Evolutionary conservation across 805 yeast species (phyloP).

Genomic region (Pichia pseudocactophila): DNA sequence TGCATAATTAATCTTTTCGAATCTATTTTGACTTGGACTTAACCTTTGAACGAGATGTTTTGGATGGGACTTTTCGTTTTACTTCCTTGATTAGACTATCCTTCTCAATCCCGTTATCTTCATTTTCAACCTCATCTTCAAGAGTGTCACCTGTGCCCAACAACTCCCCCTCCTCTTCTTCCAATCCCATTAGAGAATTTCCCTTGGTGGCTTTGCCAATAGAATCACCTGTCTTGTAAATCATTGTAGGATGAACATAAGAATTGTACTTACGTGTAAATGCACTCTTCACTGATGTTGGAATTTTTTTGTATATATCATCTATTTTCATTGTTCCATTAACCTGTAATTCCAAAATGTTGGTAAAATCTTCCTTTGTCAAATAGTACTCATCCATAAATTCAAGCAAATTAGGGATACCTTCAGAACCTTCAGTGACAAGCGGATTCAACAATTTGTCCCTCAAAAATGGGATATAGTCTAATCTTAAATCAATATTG

Average conservation of each 20-base stretch:
- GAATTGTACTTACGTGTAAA: slow-evolving; percentile 82
- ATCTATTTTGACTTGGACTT: not conserved
- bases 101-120: slow-evolving; percentile 37
- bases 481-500: slow-evolving; percentile 63
- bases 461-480: slow-evolving; percentile 60
- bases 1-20: too few species aligned
- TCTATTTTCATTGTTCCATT: slow-evolving; percentile 42
- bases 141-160: slow-evolving; percentile 27
- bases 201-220: slow-evolving; percentile 36
- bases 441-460: slow-evolving; percentile 53
- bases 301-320: slow-evolving; percentile 46
- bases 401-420: slow-evolving; percentile 56
- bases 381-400: slow-evolving; percentile 78
- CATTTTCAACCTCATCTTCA: slow-evolving; percentile 32
- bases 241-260: slow-evolving; percentile 74
- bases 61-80: slow-evolving; percentile 6
- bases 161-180: slow-evolving; percentile 52
- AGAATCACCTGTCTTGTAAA: slow-evolving; percentile 62
- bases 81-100: slow-evolving; percentile 56
- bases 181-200: slow-evolving; percentile 27
- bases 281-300: slow-evolving; percentile 72
- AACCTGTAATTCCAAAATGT: slow-evolving; percentile 71
- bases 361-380: slow-evolving; percentile 90
- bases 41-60: not conserved
- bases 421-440: slow-evolving; percentile 45